Percentiles rank a stretch among this genome's conserved stretches.
These are phyloP conservation scores for Dactylellina drechsleri DNA, from an alignment of 2,329 filamentous ascomycete species.

Conservation along the genomic window DNA sequence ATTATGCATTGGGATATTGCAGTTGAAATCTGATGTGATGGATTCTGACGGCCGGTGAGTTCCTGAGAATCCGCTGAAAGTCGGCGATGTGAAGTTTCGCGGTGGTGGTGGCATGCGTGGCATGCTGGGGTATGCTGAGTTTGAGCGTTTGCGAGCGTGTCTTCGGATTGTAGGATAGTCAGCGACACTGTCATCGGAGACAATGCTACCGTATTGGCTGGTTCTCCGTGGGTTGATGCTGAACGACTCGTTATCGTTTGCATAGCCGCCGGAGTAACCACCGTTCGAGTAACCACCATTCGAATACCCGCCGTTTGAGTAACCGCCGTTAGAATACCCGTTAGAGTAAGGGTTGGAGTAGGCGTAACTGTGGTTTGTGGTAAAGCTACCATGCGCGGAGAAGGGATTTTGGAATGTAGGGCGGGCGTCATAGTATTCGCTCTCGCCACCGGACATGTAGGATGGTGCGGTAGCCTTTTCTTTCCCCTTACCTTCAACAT, in stretches of 20 bases:
- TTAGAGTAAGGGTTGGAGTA: conserved; percentile 43
- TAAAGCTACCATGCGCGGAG: conserved; percentile 61
- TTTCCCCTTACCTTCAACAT: conserved; percentile 61
- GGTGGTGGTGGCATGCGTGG: conserved; percentile 30
- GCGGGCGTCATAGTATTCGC: conserved; percentile 45
- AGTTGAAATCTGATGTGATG: conserved; percentile 51
- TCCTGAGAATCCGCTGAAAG: conserved; percentile 51
- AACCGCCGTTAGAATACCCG: conserved; percentile 15
- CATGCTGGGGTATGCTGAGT: conserved; percentile 43
- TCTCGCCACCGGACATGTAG: conserved; percentile 49
- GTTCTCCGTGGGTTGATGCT: conserved; percentile 30
- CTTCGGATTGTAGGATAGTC: conserved; percentile 44
- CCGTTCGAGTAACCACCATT: conserved; percentile 21
- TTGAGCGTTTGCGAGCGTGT: conserved; percentile 48
- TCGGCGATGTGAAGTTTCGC: conserved; percentile 49
- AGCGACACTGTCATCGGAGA: conserved; percentile 46
- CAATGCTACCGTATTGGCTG: conserved; percentile 51
- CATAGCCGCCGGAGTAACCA: conserved; percentile 14
- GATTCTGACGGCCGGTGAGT: conserved; percentile 38
- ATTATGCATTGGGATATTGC: conserved; percentile 36
- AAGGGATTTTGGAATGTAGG: conserved; percentile 50
- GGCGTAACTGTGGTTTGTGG: conserved; percentile 63
- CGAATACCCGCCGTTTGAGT: conserved; percentile 24
- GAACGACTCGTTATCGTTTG: conserved; percentile 17
- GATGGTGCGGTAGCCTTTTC: conserved; percentile 58